A percentile compares a stretch with the other conserved stretches of the same genome.
Evolutionary conservation across 495 filamentous ascomycete genomes (phyloP).

Genomic region (Thozetella sp.): DNA sequence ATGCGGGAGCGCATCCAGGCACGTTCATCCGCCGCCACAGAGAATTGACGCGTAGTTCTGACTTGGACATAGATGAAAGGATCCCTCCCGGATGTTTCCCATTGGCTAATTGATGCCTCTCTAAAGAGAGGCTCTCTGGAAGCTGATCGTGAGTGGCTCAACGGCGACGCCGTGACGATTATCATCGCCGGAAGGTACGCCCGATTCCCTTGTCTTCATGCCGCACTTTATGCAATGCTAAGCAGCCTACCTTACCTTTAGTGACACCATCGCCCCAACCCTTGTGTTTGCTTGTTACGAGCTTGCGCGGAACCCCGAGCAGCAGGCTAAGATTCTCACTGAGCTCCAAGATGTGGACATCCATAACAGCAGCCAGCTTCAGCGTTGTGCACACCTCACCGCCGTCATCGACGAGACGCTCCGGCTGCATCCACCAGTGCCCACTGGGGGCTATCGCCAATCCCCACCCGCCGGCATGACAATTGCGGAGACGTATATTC

Average conservation of each 20-base stretch:
- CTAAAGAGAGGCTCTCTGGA: slow-evolving; percentile 17
- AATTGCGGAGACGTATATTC: slow-evolving; percentile 43
- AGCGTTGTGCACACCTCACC: slow-evolving; percentile 29
- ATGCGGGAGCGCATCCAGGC: slow-evolving; percentile 28
- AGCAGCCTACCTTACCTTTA: slow-evolving; percentile 19
- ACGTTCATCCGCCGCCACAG: too few species aligned
- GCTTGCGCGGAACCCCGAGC: slow-evolving; percentile 30
- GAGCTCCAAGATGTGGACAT: slow-evolving; percentile 25
- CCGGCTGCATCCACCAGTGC: slow-evolving; percentile 14
- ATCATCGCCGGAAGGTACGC: slow-evolving; percentile 45
- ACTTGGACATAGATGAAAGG: slow-evolving; percentile 27
- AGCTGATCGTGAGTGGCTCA: slow-evolving; percentile 23
- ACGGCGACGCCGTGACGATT: slow-evolving; percentile 33
- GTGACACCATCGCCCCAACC: slow-evolving; percentile 34
- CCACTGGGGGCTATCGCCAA: slow-evolving; percentile 31
- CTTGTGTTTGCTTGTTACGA: slow-evolving; percentile 42
- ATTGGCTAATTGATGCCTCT: slow-evolving; percentile 33
- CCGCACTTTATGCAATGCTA: not conserved
- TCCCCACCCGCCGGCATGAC: slow-evolving; percentile 43
- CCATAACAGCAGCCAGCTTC: slow-evolving; percentile 14
- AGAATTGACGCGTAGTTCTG: too few species aligned
- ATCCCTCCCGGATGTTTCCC: slow-evolving; percentile 23
- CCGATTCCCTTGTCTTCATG: slow-evolving; percentile 3
- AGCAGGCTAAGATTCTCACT: slow-evolving; percentile 27
- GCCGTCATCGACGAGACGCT: slow-evolving; percentile 57